Evolutionary conservation across 2,329 filamentous ascomycete species (phyloP).

Genomic region (Penicillium vulpinum): DNA sequence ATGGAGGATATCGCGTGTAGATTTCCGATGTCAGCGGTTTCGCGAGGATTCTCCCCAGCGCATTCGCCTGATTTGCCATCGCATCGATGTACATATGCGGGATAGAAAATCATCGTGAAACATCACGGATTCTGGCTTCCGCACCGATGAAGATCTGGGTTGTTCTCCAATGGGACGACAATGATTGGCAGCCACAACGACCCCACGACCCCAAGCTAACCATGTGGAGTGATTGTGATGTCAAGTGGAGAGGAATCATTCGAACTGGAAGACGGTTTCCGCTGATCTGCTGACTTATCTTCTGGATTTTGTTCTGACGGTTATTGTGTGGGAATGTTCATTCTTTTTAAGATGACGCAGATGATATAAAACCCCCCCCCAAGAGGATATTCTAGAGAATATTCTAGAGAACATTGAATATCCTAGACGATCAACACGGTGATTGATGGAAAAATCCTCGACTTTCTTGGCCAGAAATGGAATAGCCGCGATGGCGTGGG

Average conservation of each 20-base stretch:
- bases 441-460: slow-evolving; percentile 25
- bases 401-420: neutral
- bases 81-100: neutral
- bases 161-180: slow-evolving; percentile 1
- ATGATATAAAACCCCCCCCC: neutral
- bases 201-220: neutral
- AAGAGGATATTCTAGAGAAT: neutral
- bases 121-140: slow-evolving; percentile 37
- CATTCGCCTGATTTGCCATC: slow-evolving; percentile 20
- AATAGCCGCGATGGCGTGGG: slow-evolving; percentile 13
- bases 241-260: slow-evolving; percentile 1
- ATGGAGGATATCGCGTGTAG: slow-evolving; percentile 16
- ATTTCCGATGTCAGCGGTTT: slow-evolving; percentile 19
- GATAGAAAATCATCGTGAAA: slow-evolving; percentile 13
- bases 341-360: neutral
- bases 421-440: neutral
- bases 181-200: slow-evolving; percentile 8
- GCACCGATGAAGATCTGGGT: slow-evolving; percentile 14
- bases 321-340: neutral
- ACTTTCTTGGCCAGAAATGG: neutral
- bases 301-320: neutral
- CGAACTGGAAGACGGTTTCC: slow-evolving; percentile 11
- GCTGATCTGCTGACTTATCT: neutral
- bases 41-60: slow-evolving; percentile 3
- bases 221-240: slow-evolving; percentile 11